These are phyloP conservation scores for Hibiscus mutabilis DNA, from an alignment of 345 rosid genomes.

Conservation along the genomic window DNA sequence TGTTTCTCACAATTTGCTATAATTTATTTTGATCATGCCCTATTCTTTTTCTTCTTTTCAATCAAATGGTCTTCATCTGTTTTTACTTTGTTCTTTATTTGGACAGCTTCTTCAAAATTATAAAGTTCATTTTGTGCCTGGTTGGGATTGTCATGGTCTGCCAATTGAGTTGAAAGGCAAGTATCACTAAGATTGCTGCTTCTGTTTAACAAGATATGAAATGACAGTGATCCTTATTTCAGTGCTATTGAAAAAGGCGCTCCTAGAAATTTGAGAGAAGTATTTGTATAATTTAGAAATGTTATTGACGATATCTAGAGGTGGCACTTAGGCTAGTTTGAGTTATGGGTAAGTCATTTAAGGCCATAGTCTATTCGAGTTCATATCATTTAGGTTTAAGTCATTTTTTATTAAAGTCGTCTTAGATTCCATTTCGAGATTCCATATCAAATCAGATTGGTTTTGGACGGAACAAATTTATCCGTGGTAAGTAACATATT, in stretches of 20 bases:
- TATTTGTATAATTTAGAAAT: background rate
- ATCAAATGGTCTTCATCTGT: conserved; percentile 7
- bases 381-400: background rate
- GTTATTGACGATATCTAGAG: background rate
- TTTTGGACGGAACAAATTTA: background rate
- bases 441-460: background rate
- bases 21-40: background rate
- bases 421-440: background rate
- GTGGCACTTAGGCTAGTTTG: background rate
- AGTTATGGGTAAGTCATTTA: background rate
- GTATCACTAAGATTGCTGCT: conserved; percentile 18
- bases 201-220: conserved; percentile 2
- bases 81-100: conserved; percentile 16
- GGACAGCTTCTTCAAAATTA: conserved; percentile 79
- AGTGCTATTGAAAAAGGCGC: background rate
- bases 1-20: too few species aligned
- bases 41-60: background rate
- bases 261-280: background rate
- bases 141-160: conserved; percentile 99
- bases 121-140: conserved; percentile 82
- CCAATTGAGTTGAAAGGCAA: conserved; percentile 97
- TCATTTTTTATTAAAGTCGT: background rate
- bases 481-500: background rate
- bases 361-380: background rate
- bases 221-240: background rate